Base-by-base conservation (phyloP, 306 rosid genomes). In the Prunus campanulata region DNA sequence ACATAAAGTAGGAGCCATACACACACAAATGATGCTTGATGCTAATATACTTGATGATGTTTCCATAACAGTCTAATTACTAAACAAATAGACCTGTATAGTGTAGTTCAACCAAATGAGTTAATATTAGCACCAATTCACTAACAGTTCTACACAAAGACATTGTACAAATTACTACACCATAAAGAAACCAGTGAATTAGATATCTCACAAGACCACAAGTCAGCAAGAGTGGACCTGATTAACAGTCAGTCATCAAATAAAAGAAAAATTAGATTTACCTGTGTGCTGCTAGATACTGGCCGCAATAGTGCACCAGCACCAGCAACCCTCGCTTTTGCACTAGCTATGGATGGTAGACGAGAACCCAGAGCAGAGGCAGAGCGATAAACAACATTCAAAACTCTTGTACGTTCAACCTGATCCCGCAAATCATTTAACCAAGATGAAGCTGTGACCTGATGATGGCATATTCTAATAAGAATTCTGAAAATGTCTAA, bases 371-470 rank as follows among this genome's bases (percentile, higher is more conserved):
- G 89, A 11, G 97, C 97, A 76, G 96, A 85, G 73, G 98, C 98
- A 62, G 98, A 92, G 76, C 96, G 97, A 85, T 90, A 95, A 44
- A 95, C 93, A 78, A 95, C 92, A 82, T 88, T 95, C 55, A 92
- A 90, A 77, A 92, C 93, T 82, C 88, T 89, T 0, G 98, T 95
- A 19, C 14, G 96, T 84, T 92, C 97, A 75, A 95, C 89, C 85
- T 92, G 97, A 73, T 95, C 98, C 78, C 97, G 88, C 72, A 95
- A 76, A 88, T 90, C 97, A 86, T 92, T 95, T 80, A 90, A 69
- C 98, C 98, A 95, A 25, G 96, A 88, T 3, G 98, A 95, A 57
- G 98, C 97, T 3, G 90, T 92, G 79, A 95, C 98, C 98, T 92
- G 81, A 79, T 69, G 25, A 59, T 39, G 74, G 74, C 46, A 74